These are phyloP conservation scores for Phytophthora rubi DNA, from an alignment of 352 stramenopile genomes.

Conservation along the genomic window DNA sequence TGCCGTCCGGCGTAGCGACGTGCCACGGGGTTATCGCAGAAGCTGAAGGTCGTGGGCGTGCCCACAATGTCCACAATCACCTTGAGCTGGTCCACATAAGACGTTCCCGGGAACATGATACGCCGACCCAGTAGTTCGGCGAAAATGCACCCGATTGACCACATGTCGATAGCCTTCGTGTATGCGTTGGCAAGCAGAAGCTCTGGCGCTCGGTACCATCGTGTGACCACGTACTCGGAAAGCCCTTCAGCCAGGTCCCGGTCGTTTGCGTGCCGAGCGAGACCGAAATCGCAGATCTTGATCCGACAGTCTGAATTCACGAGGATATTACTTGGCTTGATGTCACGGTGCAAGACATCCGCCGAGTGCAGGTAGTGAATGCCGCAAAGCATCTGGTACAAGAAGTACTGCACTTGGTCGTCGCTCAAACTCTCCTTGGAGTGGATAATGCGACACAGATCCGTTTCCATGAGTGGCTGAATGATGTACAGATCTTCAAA, in stretches of 20 bases:
- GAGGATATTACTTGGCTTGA: constrained; percentile 98
- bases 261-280: constrained; percentile 83
- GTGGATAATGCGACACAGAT: constrained; percentile 92
- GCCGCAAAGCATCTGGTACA: constrained; percentile 96
- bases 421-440: constrained; percentile 91
- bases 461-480: constrained; percentile 97
- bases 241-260: constrained; percentile 81
- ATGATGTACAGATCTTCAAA: constrained; percentile 99
- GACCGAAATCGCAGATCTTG: constrained; percentile 90
- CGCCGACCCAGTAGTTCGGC: constrained; percentile 95
- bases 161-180: constrained; percentile 93
- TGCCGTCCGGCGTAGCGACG: constrained; percentile 84
- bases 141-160: constrained; percentile 99
- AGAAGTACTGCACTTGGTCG: constrained; percentile 96
- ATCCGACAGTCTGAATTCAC: constrained; percentile 93
- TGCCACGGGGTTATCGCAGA: constrained; percentile 86
- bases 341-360: constrained; percentile 95
- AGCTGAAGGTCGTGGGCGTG: constrained; percentile 85
- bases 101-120: constrained; percentile 86
- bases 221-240: constrained; percentile 95
- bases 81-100: constrained; percentile 90
- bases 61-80: constrained; percentile 88
- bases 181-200: constrained; percentile 86
- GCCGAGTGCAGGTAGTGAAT: constrained; percentile 96
- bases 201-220: constrained; percentile 92